phyloP scores from a whole-genome alignment of 1,139 yeast species.

The Scheffersomyces quercinus region DNA sequence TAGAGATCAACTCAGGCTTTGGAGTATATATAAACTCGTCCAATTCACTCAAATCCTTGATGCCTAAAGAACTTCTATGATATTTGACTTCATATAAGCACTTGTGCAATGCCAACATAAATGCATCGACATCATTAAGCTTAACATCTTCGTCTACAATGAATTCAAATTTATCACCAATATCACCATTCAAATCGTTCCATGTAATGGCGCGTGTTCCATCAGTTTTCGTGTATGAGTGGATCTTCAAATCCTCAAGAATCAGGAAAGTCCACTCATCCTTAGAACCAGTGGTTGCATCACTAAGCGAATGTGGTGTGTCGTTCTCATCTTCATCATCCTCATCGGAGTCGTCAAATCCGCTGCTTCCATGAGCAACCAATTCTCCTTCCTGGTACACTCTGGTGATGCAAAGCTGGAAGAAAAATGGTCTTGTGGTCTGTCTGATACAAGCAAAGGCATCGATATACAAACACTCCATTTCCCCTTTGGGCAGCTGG shows the following conservation, averaged over 20 bases:
- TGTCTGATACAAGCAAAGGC: slow-evolving; percentile 73
- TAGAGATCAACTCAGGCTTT: slow-evolving; percentile 20
- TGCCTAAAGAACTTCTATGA: slow-evolving; percentile 51
- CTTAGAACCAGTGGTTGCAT: slow-evolving; percentile 31
- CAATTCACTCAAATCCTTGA: slow-evolving; percentile 45
- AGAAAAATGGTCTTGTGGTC: slow-evolving; percentile 64
- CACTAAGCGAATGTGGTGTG: slow-evolving; percentile 23
- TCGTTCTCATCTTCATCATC: slow-evolving; percentile 54
- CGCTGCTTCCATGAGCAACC: slow-evolving; percentile 32
- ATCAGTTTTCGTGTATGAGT: slow-evolving; percentile 33
- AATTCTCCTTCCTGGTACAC: slow-evolving; percentile 70
- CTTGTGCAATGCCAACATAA: slow-evolving; percentile 61
- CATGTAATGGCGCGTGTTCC: slow-evolving; percentile 61
- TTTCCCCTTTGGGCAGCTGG: slow-evolving; percentile 79
- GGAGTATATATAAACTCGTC: slow-evolving; percentile 54
- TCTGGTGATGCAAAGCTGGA: slow-evolving; percentile 71
- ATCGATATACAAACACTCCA: slow-evolving; percentile 78
- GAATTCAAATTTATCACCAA: slow-evolving; percentile 82
- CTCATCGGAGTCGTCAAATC: slow-evolving; percentile 53
- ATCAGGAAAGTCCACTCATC: slow-evolving; percentile 74
- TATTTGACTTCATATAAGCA: slow-evolving; percentile 81
- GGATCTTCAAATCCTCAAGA: slow-evolving; percentile 58
- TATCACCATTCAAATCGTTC: slow-evolving; percentile 82
- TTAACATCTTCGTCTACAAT: slow-evolving; percentile 66
- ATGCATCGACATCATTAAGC: slow-evolving; percentile 57